phyloP scores from a whole-genome alignment of 371 early-diverging fungal genomes.

The Catenaria anguillulae region DNA sequence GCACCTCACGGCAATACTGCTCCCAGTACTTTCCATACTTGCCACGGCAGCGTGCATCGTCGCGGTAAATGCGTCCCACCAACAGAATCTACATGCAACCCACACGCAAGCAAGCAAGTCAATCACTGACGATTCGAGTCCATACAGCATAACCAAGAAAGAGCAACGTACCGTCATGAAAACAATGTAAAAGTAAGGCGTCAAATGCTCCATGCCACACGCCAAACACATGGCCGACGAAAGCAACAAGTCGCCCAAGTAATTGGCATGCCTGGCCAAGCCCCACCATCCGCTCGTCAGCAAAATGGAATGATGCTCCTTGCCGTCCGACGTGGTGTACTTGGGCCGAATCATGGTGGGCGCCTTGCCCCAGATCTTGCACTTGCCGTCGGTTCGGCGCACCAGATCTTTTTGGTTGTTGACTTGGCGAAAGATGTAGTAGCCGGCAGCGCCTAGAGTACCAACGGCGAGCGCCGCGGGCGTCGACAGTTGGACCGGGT shows the following conservation, averaged over 20 bases:
- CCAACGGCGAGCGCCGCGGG: constrained; percentile 27
- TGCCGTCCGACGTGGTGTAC: constrained; percentile 53
- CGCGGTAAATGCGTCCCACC: constrained; percentile 44
- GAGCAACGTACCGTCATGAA: constrained; percentile 41
- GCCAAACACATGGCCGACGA: constrained; percentile 50
- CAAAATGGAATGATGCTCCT: constrained; percentile 42
- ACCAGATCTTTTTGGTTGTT: constrained; percentile 65
- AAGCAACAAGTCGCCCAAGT: constrained; percentile 55
- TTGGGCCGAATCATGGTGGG: constrained; percentile 52
- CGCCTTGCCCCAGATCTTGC: constrained; percentile 59
- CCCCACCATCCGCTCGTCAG: constrained; percentile 67
- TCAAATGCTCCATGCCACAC: constrained; percentile 38
- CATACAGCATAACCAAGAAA: too few relatives aligned
- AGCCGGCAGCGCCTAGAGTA: constrained; percentile 42
- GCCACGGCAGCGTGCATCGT: constrained; percentile 44
- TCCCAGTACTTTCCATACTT: constrained; percentile 68
- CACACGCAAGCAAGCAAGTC: too few relatives aligned
- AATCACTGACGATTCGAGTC: too few relatives aligned
- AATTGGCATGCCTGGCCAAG: constrained; percentile 63
- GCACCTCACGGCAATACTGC: constrained; percentile 40
- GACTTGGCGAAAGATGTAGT: constrained; percentile 63
- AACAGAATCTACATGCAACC: constrained; percentile 31
- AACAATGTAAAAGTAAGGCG: constrained; percentile 57
- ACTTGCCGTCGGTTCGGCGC: constrained; percentile 47
- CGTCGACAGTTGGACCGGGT: constrained; percentile 44